Evolutionary conservation across 495 filamentous ascomycete species (phyloP).

Genomic region (Achaetomiella virescens): DNA sequence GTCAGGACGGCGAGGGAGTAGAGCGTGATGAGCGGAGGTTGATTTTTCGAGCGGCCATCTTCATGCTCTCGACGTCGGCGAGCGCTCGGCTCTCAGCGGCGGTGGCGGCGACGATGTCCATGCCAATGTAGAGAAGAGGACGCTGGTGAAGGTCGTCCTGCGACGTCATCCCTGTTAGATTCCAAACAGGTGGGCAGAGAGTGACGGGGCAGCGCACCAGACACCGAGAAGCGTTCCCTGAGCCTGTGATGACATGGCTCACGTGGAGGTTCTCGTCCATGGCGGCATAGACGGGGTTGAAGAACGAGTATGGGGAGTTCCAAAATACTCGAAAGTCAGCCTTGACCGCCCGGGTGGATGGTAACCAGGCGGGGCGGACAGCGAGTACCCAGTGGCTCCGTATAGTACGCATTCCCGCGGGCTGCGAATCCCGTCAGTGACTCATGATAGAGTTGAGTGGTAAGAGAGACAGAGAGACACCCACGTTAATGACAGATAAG

Average conservation of each 20-base stretch:
- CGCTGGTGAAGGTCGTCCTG: slow-evolving; percentile 40
- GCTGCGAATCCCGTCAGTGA: slow-evolving; percentile 21
- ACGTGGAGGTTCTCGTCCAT: slow-evolving; percentile 19
- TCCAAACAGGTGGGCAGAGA: background rate
- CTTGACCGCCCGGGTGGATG: background rate
- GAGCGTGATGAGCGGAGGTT: slow-evolving; percentile 39
- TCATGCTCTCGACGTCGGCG: slow-evolving; percentile 43
- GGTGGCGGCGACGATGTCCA: slow-evolving; percentile 43
- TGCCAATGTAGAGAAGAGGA: slow-evolving; percentile 47
- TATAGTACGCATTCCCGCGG: slow-evolving; percentile 29
- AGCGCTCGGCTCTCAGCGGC: slow-evolving; percentile 43
- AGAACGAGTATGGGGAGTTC: slow-evolving; percentile 34
- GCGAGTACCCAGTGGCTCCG: slow-evolving; percentile 25
- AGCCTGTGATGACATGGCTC: slow-evolving; percentile 14
- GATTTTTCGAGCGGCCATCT: slow-evolving; percentile 45
- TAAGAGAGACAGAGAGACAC: too few relatives aligned
- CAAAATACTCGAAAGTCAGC: slow-evolving; percentile 22
- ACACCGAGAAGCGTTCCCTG: slow-evolving; percentile 30
- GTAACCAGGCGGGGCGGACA: slow-evolving; percentile 14
- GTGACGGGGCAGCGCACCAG: slow-evolving; percentile 17
- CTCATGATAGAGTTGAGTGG: background rate
- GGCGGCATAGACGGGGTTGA: slow-evolving; percentile 26
- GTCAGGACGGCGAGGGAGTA: slow-evolving; percentile 39
- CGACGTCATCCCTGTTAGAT: background rate
- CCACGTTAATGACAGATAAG: slow-evolving; percentile 28